phyloP scores from a whole-genome alignment of 2,329 filamentous ascomycete genomes.

The Eutypa lata region DNA sequence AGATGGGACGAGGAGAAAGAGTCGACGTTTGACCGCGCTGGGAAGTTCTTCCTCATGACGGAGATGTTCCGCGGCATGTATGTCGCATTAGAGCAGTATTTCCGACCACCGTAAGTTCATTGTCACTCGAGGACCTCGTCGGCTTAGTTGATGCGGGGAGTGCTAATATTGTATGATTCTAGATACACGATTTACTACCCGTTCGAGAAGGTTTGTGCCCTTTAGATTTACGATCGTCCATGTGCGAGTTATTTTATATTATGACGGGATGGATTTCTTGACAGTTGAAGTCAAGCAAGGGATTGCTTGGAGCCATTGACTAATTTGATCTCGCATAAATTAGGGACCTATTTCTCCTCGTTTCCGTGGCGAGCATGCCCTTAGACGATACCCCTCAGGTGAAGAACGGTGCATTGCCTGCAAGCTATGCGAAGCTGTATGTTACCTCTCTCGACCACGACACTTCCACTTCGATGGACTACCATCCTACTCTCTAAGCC shows the following conservation, averaged over 20 bases:
- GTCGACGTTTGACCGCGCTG: conserved; percentile 74
- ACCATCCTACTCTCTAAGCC: not conserved
- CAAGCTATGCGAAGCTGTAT: conserved; percentile 93
- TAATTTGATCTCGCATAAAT: conserved; percentile 14
- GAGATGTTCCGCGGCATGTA: conserved; percentile 99
- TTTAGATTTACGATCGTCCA: not conserved
- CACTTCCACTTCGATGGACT: not conserved
- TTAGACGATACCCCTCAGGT: conserved; percentile 92
- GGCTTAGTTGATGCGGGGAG: not conserved
- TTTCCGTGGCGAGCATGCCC: conserved; percentile 96
- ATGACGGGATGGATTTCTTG: not conserved
- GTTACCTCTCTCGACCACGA: conserved; percentile 9
- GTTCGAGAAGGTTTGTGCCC: conserved; percentile 75
- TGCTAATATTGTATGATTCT: conserved; percentile 3
- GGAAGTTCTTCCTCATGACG: conserved; percentile 91
- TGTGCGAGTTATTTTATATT: conserved; percentile 14
- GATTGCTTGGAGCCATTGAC: conserved; percentile 4
- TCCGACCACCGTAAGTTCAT: conserved; percentile 84
- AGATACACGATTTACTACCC: conserved; percentile 99
- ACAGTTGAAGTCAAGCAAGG: no score
- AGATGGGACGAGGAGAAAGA: conserved; percentile 81
- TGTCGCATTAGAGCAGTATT: conserved; percentile 94
- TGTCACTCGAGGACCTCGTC: not conserved
- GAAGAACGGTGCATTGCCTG: conserved; percentile 99
- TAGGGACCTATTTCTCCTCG: conserved; percentile 91